Evolutionary conservation across 2,329 filamentous ascomycete species (phyloP), one percentile per base, ranked within the genome.

Genomic region (Monascus ruber): DNA sequence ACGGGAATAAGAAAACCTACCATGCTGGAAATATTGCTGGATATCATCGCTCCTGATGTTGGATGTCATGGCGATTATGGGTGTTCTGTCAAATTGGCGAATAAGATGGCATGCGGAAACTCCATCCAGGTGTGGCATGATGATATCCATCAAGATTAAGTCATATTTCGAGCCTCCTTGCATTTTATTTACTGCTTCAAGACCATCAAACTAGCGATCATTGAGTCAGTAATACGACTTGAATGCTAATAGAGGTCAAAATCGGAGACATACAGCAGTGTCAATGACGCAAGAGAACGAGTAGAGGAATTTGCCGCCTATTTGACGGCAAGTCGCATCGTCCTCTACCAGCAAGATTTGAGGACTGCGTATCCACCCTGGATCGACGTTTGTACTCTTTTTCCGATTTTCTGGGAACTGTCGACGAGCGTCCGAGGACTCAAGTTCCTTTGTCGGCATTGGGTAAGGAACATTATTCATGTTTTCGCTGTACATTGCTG

Each of bases 21-120:
- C 91, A 66, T 94, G 88, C 53, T 89, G 81, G 67, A 95, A 96
- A 59, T 98, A 98, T 67, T 93, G 88, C 39, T 89, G 85, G 45
- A 96, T 93, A 58, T 98, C 91, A 54, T 95, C 89, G 44, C 86
- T 88, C 47, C 91, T 78, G 47, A 98, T 96, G 57, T 96, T 98
- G 3, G 89, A 95, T 3, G 91, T 98, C 91, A 98, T 96, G 35
- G 91, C 91, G 42, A 98, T 85, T 52, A 98, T 93, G 0, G 91
- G 91, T 5, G 80, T 77, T 31, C 79, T 77, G 47, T 87, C 80
- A 45, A 89, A 85, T 55, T 94, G 85, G 38, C 89, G 79, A 48
- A 98, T 95, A 45, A 94, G 79, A 54, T 91, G 85, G 41, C 87
- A 94, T 2, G 91, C 89, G 10, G 88, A 94, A 5, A 96, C 87